Evolutionary conservation across 2,329 filamentous ascomycete species (phyloP).

Genomic region (Escovopsis sp.): DNA sequence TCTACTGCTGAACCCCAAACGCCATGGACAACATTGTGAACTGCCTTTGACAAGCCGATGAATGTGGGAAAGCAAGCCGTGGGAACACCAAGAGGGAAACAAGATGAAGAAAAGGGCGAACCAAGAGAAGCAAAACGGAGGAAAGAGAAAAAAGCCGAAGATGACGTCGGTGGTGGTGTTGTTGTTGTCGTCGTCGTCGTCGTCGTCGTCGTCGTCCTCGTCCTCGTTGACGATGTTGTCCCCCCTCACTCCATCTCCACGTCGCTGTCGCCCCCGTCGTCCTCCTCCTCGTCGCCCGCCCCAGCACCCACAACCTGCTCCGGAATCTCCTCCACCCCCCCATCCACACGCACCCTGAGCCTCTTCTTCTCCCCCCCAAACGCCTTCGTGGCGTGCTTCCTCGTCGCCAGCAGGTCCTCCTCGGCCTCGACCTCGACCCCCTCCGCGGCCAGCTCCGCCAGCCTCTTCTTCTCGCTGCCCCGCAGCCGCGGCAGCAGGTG

Average conservation of each 20-base stretch:
- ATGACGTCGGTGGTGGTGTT: no score
- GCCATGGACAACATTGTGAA: slow-evolving; percentile 2
- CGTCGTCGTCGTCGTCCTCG: no score
- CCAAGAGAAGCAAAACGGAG: no score
- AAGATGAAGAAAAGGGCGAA: neutral
- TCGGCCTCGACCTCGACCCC: slow-evolving; percentile 31
- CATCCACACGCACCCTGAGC: slow-evolving; percentile 22
- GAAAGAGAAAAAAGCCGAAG: no score
- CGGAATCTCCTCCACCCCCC: slow-evolving; percentile 15
- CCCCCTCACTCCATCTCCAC: slow-evolving; percentile 17
- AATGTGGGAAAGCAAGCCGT: no score
- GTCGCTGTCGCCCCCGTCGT: slow-evolving; percentile 12
- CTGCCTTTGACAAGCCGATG: slow-evolving; percentile 4
- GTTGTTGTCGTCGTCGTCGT: no score
- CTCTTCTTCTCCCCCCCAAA: slow-evolving; percentile 28
- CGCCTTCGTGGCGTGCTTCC: slow-evolving; percentile 19
- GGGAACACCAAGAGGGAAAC: no score
- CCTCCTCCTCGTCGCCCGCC: slow-evolving; percentile 7
- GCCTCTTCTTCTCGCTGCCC: slow-evolving; percentile 43
- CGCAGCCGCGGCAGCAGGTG: slow-evolving; percentile 70
- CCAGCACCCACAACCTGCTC: slow-evolving; percentile 8
- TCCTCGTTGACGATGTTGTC: no score
- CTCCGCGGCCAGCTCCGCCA: slow-evolving; percentile 39
- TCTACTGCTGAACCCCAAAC: slow-evolving; percentile 4
- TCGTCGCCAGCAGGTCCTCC: slow-evolving; percentile 14